Percentiles rank a stretch among this genome's conserved stretches.
Evolutionary conservation across 768 basidiomycete genomes (phyloP).

Genomic region (Leccinellum albellum): DNA sequence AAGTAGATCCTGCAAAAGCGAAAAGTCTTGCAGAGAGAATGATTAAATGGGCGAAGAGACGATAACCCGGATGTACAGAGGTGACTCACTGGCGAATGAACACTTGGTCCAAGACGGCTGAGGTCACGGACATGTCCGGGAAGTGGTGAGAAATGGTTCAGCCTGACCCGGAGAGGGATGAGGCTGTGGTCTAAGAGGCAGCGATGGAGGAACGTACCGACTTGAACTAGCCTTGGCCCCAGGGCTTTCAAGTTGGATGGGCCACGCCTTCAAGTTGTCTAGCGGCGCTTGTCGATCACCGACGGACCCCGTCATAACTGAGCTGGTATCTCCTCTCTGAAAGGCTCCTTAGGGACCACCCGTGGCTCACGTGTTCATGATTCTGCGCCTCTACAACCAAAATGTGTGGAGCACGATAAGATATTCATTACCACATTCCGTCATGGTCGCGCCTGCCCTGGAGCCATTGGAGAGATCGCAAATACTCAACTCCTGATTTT

Average conservation of each 20-base stretch:
- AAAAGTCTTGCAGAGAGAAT: background rate
- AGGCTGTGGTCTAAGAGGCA: background rate
- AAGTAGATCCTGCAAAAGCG: slow-evolving; percentile 16
- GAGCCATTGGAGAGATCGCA: too few species aligned
- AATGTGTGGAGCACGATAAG: background rate
- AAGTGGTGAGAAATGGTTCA: background rate
- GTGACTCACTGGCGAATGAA: slow-evolving; percentile 21
- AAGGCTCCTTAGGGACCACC: background rate
- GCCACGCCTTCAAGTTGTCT: background rate
- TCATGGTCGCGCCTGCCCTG: too few species aligned
- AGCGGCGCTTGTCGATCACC: slow-evolving; percentile 1
- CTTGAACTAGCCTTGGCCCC: background rate
- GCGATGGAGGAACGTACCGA: background rate
- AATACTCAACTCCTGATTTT: too few species aligned
- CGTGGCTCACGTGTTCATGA: too few species aligned
- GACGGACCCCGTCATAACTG: slow-evolving; percentile 6
- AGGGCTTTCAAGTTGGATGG: background rate
- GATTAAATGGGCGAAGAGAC: background rate
- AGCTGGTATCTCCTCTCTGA: background rate
- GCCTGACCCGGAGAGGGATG: background rate
- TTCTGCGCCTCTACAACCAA: background rate
- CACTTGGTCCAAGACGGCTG: slow-evolving; percentile 5
- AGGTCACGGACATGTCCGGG: slow-evolving; percentile 7
- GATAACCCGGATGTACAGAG: background rate
- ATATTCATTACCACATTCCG: background rate